Conservation (phyloP, 352 stramenopile genomes). For the Phytophthora ramorum region DNA sequence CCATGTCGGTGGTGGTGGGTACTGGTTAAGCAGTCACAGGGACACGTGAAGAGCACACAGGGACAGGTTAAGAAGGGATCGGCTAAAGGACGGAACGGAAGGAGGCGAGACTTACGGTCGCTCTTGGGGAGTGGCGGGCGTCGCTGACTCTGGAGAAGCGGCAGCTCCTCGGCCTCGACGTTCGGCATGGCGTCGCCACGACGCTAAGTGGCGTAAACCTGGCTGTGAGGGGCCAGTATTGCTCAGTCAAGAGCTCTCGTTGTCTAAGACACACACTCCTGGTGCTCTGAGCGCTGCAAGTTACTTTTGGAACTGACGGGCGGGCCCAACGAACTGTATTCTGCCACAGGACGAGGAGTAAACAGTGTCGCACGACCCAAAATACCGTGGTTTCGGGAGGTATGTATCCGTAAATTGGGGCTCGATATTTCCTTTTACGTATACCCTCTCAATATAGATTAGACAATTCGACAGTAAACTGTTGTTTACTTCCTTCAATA, state of each 20-base stretch:
- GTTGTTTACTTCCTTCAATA: too few species aligned
- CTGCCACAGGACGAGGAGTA: neutral
- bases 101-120: slow-evolving; percentile 20
- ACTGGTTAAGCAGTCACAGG: slow-evolving; percentile 1
- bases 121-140: slow-evolving; percentile 29
- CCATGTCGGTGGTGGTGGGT: slow-evolving; percentile 26
- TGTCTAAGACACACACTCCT: slow-evolving; percentile 17
- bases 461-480: too few species aligned
- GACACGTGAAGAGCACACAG: neutral
- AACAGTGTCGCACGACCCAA: slow-evolving; percentile 29
- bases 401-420: neutral
- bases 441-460: neutral
- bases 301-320: slow-evolving; percentile 36
- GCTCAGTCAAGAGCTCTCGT: slow-evolving; percentile 1
- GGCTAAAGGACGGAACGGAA: neutral
- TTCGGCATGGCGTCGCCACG: slow-evolving; percentile 38
- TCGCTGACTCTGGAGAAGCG: slow-evolving; percentile 33
- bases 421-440: too few species aligned
- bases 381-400: slow-evolving; percentile 1
- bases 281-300: slow-evolving; percentile 12
- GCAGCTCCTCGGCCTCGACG: slow-evolving; percentile 28
- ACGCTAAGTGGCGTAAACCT: slow-evolving; percentile 35
- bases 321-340: slow-evolving; percentile 23
- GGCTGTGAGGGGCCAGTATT: neutral
- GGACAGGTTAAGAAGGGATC: neutral